These are phyloP conservation scores for Diutina pseudorugosa DNA, from an alignment of 1,139 yeast species.

Conservation along the genomic window DNA sequence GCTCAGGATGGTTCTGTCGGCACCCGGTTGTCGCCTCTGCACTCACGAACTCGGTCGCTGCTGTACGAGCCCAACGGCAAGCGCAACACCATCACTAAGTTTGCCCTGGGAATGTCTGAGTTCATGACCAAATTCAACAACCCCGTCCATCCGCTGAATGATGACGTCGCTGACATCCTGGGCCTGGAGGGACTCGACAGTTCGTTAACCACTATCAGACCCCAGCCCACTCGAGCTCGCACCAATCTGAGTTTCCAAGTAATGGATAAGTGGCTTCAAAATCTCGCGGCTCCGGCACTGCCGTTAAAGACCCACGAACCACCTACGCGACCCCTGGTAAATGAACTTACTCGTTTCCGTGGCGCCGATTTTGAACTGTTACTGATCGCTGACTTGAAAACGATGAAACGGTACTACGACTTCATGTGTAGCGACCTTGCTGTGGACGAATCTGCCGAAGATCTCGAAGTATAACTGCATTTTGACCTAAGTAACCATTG, in stretches of 20 bases:
- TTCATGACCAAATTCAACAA: slow-evolving; percentile 30
- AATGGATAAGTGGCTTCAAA: slow-evolving; percentile 35
- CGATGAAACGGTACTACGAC: background rate
- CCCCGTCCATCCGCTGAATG: slow-evolving; percentile 6
- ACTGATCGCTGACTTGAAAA: background rate
- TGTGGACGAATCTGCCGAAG: background rate
- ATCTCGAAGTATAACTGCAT: background rate
- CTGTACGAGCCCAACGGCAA: background rate
- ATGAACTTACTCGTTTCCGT: background rate
- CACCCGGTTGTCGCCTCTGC: background rate
- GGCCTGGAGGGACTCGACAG: background rate
- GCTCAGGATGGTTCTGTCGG: background rate
- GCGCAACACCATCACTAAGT: slow-evolving; percentile 17
- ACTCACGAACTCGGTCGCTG: background rate
- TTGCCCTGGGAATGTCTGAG: slow-evolving; percentile 28
- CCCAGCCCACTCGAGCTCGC: background rate
- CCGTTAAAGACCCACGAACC: background rate
- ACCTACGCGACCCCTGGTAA: background rate
- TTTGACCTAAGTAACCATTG: background rate
- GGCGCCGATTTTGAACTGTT: background rate
- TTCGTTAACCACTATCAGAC: background rate
- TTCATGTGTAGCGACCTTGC: background rate
- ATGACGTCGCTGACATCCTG: slow-evolving; percentile 8
- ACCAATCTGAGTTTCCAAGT: slow-evolving; percentile 23
- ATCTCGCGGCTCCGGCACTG: slow-evolving; percentile 10